Conservation (phyloP, 768 basidiomycete species). For the Mycena kentingensis region DNA sequence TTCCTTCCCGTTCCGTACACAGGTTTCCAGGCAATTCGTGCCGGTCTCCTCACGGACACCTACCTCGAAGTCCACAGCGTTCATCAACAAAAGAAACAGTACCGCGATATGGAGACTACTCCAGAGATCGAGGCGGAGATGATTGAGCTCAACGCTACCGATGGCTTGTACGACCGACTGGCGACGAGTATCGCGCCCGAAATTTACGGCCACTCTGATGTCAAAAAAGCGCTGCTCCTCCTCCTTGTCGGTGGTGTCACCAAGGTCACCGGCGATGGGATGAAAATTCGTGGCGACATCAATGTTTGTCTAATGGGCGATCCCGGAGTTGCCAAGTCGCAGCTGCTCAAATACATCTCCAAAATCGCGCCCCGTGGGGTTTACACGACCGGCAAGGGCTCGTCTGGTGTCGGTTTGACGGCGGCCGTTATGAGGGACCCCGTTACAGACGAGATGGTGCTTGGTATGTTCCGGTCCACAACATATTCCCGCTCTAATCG, state of each 20-base stretch:
- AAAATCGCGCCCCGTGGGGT: constrained; percentile 97
- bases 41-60: constrained; percentile 95
- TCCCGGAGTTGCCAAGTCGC: constrained; percentile 98
- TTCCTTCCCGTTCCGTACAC: constrained; percentile 98
- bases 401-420: constrained; percentile 97
- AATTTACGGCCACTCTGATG: constrained; percentile 96
- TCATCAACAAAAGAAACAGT: constrained; percentile 96
- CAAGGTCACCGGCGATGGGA: constrained; percentile 93
- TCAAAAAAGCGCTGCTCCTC: constrained; percentile 93
- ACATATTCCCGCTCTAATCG: constrained; percentile 3
- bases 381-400: constrained; percentile 98
- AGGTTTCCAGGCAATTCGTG: constrained; percentile 94
- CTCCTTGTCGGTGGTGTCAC: constrained; percentile 95
- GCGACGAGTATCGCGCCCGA: constrained; percentile 96
- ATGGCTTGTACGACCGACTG: constrained; percentile 82
- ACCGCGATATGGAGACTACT: constrained; percentile 91
- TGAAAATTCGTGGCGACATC: constrained; percentile 98
- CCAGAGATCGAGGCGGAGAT: constrained; percentile 77
- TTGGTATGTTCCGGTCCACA: constrained; percentile 53
- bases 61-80: constrained; percentile 92
- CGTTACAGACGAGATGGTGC: constrained; percentile 98
- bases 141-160: constrained; percentile 67
- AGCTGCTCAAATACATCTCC: constrained; percentile 95
- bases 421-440: constrained; percentile 99
- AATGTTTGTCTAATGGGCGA: constrained; percentile 99